phyloP scores from a whole-genome alignment of 306 rosid genomes.

The Cicer chorassanicum region DNA sequence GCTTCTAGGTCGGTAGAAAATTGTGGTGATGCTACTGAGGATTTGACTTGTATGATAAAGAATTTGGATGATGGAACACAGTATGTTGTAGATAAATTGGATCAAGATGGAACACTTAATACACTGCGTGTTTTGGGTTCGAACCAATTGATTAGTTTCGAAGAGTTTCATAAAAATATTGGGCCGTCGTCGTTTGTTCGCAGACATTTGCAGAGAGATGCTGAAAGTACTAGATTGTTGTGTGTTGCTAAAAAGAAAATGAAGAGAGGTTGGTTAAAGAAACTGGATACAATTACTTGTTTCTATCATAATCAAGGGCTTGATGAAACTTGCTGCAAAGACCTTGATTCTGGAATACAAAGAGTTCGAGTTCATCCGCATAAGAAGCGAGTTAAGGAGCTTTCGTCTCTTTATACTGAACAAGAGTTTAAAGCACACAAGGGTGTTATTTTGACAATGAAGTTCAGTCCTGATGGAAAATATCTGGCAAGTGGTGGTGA shows the following conservation, averaged over 20 bases:
- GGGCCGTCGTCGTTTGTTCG: constrained; percentile 59
- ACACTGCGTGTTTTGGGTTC: constrained; percentile 57
- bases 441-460: constrained; percentile 80
- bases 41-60: constrained; percentile 49
- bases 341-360: constrained; percentile 50
- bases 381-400: constrained; percentile 69
- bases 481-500: constrained; percentile 85
- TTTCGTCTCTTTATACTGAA: constrained; percentile 70
- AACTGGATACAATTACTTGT: constrained; percentile 62
- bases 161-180: constrained; percentile 53
- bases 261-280: constrained; percentile 69
- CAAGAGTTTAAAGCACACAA: constrained; percentile 78
- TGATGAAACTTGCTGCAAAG: constrained; percentile 44
- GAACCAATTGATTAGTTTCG: constrained; percentile 51
- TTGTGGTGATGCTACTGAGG: constrained; percentile 45
- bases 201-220: constrained; percentile 55
- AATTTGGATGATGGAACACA: constrained; percentile 65
- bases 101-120: constrained; percentile 51
- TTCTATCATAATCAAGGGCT: constrained; percentile 49
- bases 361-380: constrained; percentile 67
- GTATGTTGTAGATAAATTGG: constrained; percentile 56
- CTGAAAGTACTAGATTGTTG: constrained; percentile 48
- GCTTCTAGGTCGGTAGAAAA: constrained; percentile 47
- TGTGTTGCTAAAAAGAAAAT: constrained; percentile 48
- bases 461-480: constrained; percentile 81